Conservation (phyloP, 1,284 basidiomycete species). For the Termitomyces sp. region DNA sequence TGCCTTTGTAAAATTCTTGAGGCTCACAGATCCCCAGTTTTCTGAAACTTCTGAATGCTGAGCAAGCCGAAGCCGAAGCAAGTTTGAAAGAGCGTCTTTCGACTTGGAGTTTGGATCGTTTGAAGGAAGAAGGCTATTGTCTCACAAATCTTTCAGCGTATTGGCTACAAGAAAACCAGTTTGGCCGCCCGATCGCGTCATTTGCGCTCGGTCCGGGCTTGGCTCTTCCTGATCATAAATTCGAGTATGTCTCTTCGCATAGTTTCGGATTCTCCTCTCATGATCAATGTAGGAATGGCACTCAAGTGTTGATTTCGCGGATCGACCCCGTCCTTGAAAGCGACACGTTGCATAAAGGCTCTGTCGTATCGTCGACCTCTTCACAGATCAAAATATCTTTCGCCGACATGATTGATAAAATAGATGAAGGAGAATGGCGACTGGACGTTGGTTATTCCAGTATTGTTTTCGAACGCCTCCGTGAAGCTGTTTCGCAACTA, state of each 20-base stretch:
- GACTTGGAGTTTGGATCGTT: slow-evolving; percentile 55
- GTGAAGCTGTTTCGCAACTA: slow-evolving; percentile 58
- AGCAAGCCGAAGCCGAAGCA: slow-evolving; percentile 60
- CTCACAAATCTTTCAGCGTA: slow-evolving; percentile 59
- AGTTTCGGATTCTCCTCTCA: slow-evolving; percentile 1
- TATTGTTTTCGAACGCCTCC: slow-evolving; percentile 67
- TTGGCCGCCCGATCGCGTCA: slow-evolving; percentile 57
- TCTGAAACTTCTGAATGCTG: slow-evolving; percentile 53
- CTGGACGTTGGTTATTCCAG: slow-evolving; percentile 71
- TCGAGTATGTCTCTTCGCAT: slow-evolving; percentile 44
- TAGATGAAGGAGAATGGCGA: slow-evolving; percentile 55
- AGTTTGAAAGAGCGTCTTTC: slow-evolving; percentile 57
- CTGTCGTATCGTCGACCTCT: slow-evolving; percentile 44
- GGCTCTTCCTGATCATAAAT: slow-evolving; percentile 52
- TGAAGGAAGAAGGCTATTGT: slow-evolving; percentile 67
- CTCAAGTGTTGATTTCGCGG: slow-evolving; percentile 59
- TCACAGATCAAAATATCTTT: slow-evolving; percentile 59
- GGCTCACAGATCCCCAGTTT: slow-evolving; percentile 43
- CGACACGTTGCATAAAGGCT: slow-evolving; percentile 50
- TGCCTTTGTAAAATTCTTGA: not conserved
- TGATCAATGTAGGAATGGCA: slow-evolving; percentile 47
- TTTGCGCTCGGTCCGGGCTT: slow-evolving; percentile 58
- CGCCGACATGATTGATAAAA: slow-evolving; percentile 40
- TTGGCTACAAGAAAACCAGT: slow-evolving; percentile 57
- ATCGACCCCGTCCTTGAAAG: slow-evolving; percentile 47